Evolutionary conservation across 371 early-diverging fungal species (phyloP).

Genomic region (Mortierella sp.): DNA sequence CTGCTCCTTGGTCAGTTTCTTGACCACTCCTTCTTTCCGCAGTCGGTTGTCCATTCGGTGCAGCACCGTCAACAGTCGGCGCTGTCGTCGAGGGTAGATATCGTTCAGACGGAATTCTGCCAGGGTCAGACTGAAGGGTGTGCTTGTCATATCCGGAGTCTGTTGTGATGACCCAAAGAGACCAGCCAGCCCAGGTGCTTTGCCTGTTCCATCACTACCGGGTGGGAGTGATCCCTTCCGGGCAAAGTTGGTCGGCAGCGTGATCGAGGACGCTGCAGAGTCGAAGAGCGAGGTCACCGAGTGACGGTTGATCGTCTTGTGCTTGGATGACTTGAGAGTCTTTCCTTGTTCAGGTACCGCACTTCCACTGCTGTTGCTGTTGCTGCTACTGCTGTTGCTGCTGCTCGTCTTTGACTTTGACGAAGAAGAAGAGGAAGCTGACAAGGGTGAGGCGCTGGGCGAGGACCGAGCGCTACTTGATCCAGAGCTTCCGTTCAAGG

Average conservation of each 20-base stretch:
- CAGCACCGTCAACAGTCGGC: conserved; percentile 45
- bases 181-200: conserved; percentile 26
- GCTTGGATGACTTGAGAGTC: conserved; percentile 41
- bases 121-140: conserved; percentile 51
- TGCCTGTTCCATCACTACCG: conserved; percentile 18
- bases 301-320: conserved; percentile 35
- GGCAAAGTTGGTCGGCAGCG: conserved; percentile 50
- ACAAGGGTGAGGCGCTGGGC: no score
- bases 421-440: no score
- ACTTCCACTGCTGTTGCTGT: background rate
- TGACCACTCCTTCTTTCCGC: conserved; percentile 51
- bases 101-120: conserved; percentile 53
- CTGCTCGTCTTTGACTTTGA: background rate
- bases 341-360: conserved; percentile 19
- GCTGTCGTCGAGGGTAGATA: conserved; percentile 50
- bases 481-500: no score
- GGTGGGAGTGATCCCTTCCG: conserved; percentile 44
- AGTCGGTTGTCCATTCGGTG: conserved; percentile 53
- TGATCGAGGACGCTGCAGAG: conserved; percentile 38
- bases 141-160: conserved; percentile 40
- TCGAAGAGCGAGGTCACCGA: conserved; percentile 41
- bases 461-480: no score
- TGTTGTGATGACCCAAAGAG: conserved; percentile 34
- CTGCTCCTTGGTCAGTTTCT: conserved; percentile 47
- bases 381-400: background rate